Base-by-base conservation (phyloP, 805 yeast genomes). In the Debaryomyces prosopidis region DNA sequence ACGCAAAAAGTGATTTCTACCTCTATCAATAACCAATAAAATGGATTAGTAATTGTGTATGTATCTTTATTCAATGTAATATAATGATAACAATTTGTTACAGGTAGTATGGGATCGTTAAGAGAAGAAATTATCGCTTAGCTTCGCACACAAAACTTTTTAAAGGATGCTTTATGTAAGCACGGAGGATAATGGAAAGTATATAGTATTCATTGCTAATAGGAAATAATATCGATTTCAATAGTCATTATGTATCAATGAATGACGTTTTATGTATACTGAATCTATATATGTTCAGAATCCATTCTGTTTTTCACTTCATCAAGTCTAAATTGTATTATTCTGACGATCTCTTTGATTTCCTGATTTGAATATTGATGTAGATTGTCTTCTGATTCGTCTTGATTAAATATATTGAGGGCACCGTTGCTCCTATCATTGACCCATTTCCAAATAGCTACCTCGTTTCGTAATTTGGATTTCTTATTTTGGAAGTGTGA, bases 371-470 rank as follows among this genome's bases (percentile, higher is more conserved):
- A 58, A 49, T 66, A 65, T 20, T 38, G 30, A 23, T 35, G 40
- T 12, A 31, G 33, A 11, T 38, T 16, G 16, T 18, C 5, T 10
- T 17, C 20, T 6, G 39, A 20, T 16, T n/a, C 19, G 36, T 42
- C 28, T 50, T 43, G 23, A 32, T 23, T 11, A 26, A 32, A 16
- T 39, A 34, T 27, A 9, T 46, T 36, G 17, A 36, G 41, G 35
- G 52, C 49, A 18, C 47, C 54, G 1, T 55, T 58, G 45, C 71
- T 67, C 39, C 74, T 47, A 3, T 61, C 61, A 26, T 68, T 66
- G 43, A 87, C 72, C 96, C 96, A 87, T 38, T 80, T 75, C 94
- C 94, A 87, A 36, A 87, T 58, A 18, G 76, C 75, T 14, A 75
- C 70, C 62, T 87, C 90, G 47, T 81, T 78, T 44, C 72, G 69